Evolutionary conservation across 345 rosid genomes (phyloP).

Genomic region (Bruguiera gymnorhiza): DNA sequence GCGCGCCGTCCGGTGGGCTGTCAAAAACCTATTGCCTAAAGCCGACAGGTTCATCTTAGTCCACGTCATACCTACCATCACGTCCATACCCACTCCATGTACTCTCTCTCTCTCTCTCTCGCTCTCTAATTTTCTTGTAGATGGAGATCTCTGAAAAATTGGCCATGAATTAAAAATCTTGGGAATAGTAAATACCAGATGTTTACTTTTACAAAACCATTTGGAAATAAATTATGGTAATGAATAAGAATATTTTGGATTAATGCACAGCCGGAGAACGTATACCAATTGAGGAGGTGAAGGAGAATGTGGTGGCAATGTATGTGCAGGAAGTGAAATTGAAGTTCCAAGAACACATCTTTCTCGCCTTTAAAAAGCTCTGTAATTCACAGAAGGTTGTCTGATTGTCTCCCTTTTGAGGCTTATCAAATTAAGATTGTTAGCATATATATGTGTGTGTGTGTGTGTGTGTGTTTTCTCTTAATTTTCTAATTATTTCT

Average conservation of each 20-base stretch:
- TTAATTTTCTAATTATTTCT: conserved; percentile 6
- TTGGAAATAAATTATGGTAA: too few species aligned
- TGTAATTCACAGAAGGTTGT: conserved; percentile 44
- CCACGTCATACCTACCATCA: conserved; percentile 67
- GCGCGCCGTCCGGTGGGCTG: conserved; percentile 81
- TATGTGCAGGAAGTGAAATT: conserved; percentile 54
- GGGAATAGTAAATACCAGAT: too few species aligned
- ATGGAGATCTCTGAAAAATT: neutral
- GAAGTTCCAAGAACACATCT: conserved; percentile 39
- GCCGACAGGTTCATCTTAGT: conserved; percentile 62
- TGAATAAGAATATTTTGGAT: neutral
- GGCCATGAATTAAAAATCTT: too few species aligned
- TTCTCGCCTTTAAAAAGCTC: conserved; percentile 50
- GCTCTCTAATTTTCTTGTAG: neutral
- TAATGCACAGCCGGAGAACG: conserved; percentile 47
- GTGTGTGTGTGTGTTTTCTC: neutral
- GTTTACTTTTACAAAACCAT: too few species aligned
- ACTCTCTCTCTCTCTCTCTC: neutral
- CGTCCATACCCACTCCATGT: conserved; percentile 72
- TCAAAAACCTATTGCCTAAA: conserved; percentile 44
- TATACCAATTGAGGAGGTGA: conserved; percentile 59
- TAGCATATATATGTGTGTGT: too few species aligned
- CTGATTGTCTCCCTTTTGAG: neutral
- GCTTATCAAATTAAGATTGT: neutral
- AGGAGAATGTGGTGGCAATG: conserved; percentile 61